These are phyloP conservation scores for Penicillium psychrosexuale DNA, from an alignment of 2,329 filamentous ascomycete species.

Conservation along the genomic window DNA sequence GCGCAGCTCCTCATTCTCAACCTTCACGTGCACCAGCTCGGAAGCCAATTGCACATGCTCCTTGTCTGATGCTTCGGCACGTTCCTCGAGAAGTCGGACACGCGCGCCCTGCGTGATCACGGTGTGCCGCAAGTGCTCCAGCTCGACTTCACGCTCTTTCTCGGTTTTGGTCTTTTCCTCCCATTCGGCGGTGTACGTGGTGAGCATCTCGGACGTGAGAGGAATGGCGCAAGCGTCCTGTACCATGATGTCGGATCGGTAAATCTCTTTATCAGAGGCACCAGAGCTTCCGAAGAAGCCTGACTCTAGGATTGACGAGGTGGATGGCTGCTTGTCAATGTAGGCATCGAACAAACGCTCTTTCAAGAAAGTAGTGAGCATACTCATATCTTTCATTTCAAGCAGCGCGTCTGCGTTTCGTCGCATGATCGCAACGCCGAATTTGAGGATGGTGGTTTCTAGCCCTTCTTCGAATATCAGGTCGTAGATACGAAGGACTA, in stretches of 20 bases:
- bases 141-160: slow-evolving; percentile 75
- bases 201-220: slow-evolving; percentile 77
- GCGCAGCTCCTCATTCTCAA: slow-evolving; percentile 83
- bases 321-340: slow-evolving; percentile 88
- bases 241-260: slow-evolving; percentile 88
- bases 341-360: slow-evolving; percentile 95
- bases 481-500: slow-evolving; percentile 95
- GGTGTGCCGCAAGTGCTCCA: slow-evolving; percentile 67
- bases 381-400: slow-evolving; percentile 84
- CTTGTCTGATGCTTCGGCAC: slow-evolving; percentile 79
- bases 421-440: slow-evolving; percentile 93
- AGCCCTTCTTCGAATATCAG: slow-evolving; percentile 90
- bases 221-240: slow-evolving; percentile 87
- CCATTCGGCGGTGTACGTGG: slow-evolving; percentile 81
- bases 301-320: slow-evolving; percentile 89
- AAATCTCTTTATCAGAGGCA: slow-evolving; percentile 88
- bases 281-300: slow-evolving; percentile 95
- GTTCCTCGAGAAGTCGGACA: slow-evolving; percentile 81
- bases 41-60: slow-evolving; percentile 91
- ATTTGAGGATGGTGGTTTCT: slow-evolving; percentile 82
- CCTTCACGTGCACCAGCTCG: slow-evolving; percentile 85
- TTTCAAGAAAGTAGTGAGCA: slow-evolving; percentile 84
- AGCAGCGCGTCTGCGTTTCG: slow-evolving; percentile 80
- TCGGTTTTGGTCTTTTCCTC: slow-evolving; percentile 83
- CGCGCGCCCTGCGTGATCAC: slow-evolving; percentile 68